Evolutionary conservation across 345 rosid species (phyloP).

Genomic region (Draba incana): DNA sequence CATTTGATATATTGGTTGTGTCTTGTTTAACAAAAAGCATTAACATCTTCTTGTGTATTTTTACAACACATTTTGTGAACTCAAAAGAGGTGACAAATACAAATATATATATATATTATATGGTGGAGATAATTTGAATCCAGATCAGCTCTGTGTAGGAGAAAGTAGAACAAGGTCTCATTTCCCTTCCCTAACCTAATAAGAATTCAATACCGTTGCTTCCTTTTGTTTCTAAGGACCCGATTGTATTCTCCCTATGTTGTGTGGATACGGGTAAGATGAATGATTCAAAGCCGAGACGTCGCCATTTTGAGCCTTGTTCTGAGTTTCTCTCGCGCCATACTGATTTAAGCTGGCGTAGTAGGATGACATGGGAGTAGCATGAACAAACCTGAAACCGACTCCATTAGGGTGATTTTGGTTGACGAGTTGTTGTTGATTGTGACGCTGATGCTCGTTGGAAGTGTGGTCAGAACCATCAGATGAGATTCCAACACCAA

Average conservation of each 20-base stretch:
- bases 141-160: conserved; percentile 28
- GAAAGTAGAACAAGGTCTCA: conserved; percentile 20
- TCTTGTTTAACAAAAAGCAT: conserved; percentile 27
- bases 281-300: conserved; percentile 60
- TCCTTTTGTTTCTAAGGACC: conserved; percentile 60
- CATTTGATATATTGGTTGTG: background rate
- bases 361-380: conserved; percentile 51
- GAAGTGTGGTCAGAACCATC: conserved; percentile 50
- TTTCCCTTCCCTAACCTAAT: conserved; percentile 32
- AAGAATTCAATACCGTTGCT: conserved; percentile 13
- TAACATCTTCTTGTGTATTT: conserved; percentile 26
- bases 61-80: conserved; percentile 23
- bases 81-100: conserved; percentile 20
- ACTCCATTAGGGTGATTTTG: conserved; percentile 51
- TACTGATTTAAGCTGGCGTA: conserved; percentile 62
- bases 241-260: conserved; percentile 69
- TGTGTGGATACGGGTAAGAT: conserved; percentile 74
- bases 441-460: conserved; percentile 53
- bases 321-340: conserved; percentile 56
- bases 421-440: conserved; percentile 49
- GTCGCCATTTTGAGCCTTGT: conserved; percentile 51
- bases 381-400: conserved; percentile 57
- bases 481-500: conserved; percentile 84
- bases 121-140: conserved; percentile 22
- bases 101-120: conserved; percentile 10